Evolutionary conservation across 2,329 filamentous ascomycete genomes (phyloP).

Genomic region (Pyrenophora tritici-repentis): DNA sequence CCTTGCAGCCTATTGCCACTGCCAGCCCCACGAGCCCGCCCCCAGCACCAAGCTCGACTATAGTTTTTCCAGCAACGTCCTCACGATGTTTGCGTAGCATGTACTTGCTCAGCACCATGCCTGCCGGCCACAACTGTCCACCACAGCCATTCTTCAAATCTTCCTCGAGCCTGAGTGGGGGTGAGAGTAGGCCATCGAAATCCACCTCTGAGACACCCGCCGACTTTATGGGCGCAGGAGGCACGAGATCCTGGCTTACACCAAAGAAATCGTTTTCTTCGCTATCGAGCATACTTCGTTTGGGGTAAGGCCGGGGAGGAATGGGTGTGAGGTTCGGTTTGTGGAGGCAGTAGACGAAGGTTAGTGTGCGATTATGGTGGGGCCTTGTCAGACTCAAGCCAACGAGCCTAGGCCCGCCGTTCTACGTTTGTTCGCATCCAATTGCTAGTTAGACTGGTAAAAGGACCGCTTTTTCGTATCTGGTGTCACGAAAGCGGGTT

Average conservation of each 20-base stretch:
- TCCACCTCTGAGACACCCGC: conserved; percentile 59
- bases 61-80: conserved; percentile 68
- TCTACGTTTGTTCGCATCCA: not conserved
- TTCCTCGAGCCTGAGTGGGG: conserved; percentile 77
- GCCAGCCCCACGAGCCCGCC: conserved; percentile 80
- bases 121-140: conserved; percentile 92
- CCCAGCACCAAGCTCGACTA: conserved; percentile 92
- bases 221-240: conserved; percentile 57
- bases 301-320: not conserved
- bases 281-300: conserved; percentile 30
- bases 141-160: conserved; percentile 88
- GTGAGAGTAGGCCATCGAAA: conserved; percentile 75
- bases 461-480: not conserved
- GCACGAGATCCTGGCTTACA: conserved; percentile 62
- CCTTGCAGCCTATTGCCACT: conserved; percentile 60
- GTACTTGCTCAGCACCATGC: conserved; percentile 85
- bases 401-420: no score
- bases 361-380: not conserved
- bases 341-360: conserved; percentile 9
- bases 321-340: conserved; percentile 3
- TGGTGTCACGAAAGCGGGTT: not conserved
- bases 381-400: no score
- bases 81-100: conserved; percentile 74
- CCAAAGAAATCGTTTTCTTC: conserved; percentile 43
- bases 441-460: not conserved